Base-by-base conservation (phyloP, 1,139 yeast species). In the Suhomyces bribrorum region DNA sequence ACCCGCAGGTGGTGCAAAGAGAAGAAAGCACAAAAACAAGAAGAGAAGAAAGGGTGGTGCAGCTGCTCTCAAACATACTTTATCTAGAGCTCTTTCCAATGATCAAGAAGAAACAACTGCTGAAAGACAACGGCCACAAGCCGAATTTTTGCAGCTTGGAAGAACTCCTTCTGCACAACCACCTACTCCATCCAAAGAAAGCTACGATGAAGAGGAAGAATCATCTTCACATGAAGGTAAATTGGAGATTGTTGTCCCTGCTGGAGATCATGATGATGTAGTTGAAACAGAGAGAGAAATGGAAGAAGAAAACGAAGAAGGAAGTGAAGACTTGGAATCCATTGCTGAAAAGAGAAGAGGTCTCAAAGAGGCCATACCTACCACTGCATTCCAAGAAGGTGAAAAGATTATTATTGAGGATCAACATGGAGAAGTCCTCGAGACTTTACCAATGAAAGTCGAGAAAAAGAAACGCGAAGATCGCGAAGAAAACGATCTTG, bases 1-100 rank as follows among this genome's bases (percentile, higher is more conserved):
- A 48, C 92, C 94, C 2, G 87, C 86, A 2, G 95, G 94, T 30
- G 94, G 92, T 24, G 86, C 86, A 56, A 73, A 67, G 41, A 66
- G 83, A 52, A 66, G 63, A 53, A 63, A 61, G 49, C 57, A 53
- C 32, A 63, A 71, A 62, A 64, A 63, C 55, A 65, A 50, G 56
- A 69, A 50, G 61, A 68, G 59, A 54, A 36, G 29, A 32, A 61
- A 59, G 53, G 60, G 57, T 49, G 59, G 59, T 49, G 49, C 56
- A 7, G 32, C 31, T n/a, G 46, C 51, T 9, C 56, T 61, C 51
- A 65, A 61, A 52, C 61, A 66, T 42, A 56, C 69, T 0, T 47
- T 64, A 22, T 65, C 71, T 4, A 54, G 62, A 42, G 59, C 50
- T 8, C 43, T 48, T 16, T 46, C 56, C 13, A 45, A 50, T 50